phyloP scores from a whole-genome alignment of 768 basidiomycete genomes.

The Russula virescens region DNA sequence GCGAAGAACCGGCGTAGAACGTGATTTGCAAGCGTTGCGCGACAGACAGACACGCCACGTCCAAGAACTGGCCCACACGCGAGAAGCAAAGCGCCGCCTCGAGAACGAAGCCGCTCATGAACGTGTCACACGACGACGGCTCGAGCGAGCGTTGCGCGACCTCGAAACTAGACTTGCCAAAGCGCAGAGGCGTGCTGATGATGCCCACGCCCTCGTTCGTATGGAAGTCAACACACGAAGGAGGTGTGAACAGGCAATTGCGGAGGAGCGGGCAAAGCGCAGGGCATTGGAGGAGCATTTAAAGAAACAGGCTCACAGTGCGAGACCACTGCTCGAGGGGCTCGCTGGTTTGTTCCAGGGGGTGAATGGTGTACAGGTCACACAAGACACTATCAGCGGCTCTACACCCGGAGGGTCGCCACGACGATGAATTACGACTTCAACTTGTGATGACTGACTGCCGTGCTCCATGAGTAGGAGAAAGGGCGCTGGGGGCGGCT shows the following conservation, averaged over 20 bases:
- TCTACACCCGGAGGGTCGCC: neutral
- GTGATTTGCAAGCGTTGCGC: slow-evolving; percentile 38
- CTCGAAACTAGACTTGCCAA: slow-evolving; percentile 16
- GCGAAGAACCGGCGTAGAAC: slow-evolving; percentile 27
- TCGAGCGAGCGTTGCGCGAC: slow-evolving; percentile 19
- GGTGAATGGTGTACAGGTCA: neutral
- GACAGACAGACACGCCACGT: slow-evolving; percentile 32
- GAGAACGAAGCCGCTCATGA: slow-evolving; percentile 34
- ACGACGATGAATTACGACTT: neutral
- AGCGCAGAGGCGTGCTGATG: slow-evolving; percentile 7
- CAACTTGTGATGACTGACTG: neutral
- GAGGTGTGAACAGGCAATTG: slow-evolving; percentile 5
- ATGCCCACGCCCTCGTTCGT: slow-evolving; percentile 11
- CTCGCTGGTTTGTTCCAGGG: slow-evolving; percentile 11
- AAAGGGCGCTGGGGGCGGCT: neutral
- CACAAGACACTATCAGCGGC: neutral
- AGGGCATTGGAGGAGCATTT: slow-evolving; percentile 4
- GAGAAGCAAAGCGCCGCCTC: slow-evolving; percentile 39
- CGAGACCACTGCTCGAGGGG: slow-evolving; percentile 14
- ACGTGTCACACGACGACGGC: slow-evolving; percentile 25
- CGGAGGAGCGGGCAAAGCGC: slow-evolving; percentile 16
- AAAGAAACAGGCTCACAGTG: slow-evolving; percentile 7
- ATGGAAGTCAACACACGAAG: slow-evolving; percentile 8
- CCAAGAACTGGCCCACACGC: slow-evolving; percentile 32
- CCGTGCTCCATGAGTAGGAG: neutral